phyloP scores from a whole-genome alignment of 2,329 filamentous ascomycete species.

The Colletotrichum sp. region DNA sequence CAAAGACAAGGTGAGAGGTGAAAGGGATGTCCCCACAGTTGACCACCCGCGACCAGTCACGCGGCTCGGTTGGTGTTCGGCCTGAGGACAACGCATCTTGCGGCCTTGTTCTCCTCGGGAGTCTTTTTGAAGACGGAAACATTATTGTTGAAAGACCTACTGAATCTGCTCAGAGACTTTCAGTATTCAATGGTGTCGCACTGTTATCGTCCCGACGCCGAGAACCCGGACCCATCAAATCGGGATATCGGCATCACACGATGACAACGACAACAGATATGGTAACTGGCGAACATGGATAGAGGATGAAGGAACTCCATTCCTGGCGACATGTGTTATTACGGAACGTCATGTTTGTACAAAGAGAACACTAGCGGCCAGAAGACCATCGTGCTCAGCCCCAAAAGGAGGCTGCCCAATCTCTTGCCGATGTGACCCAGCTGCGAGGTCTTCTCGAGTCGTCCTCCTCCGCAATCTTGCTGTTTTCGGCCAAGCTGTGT shows the following conservation, averaged over 20 bases:
- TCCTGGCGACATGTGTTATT: not conserved
- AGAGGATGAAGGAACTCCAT: accelerated
- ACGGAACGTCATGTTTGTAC: not conserved
- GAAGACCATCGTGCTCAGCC: not conserved
- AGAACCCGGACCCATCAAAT: not conserved
- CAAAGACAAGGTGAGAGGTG: not conserved
- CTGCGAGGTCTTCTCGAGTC: not conserved
- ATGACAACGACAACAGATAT: not conserved
- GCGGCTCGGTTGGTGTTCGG: not conserved
- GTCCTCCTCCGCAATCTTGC: not conserved
- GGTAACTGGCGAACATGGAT: not conserved
- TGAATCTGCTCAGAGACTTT: no score
- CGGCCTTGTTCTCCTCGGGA: not conserved
- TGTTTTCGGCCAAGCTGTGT: not conserved
- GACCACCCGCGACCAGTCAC: not conserved
- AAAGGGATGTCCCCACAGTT: not conserved
- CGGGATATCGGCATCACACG: not conserved
- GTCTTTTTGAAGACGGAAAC: no score
- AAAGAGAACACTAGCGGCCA: not conserved
- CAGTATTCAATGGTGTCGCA: not conserved
- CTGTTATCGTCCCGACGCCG: not conserved
- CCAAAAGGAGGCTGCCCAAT: not conserved
- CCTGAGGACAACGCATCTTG: not conserved
- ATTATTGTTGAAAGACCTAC: no score
- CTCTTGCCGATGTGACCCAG: not conserved